A percentile compares a stretch with the other conserved stretches of the same genome.
Conservation (phyloP, 2,329 filamentous ascomycete genomes). For the Diplodia sapinea region DNA sequence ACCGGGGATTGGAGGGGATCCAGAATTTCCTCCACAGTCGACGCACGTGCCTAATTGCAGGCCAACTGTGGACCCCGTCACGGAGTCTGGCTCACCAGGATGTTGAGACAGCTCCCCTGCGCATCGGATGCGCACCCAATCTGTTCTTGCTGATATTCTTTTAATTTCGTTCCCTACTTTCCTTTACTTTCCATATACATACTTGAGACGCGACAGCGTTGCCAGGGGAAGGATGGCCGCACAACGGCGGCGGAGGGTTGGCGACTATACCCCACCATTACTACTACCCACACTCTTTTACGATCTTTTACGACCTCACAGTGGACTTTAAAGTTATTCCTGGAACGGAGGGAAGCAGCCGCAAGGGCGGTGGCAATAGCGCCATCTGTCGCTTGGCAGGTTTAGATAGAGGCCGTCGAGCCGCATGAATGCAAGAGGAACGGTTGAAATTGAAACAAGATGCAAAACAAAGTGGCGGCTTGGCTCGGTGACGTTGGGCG, state of each 20-base stretch:
- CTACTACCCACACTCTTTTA: constrained; percentile 26
- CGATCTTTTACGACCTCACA: constrained; percentile 17
- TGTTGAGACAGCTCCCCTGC: constrained; percentile 28
- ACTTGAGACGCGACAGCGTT: constrained; percentile 21
- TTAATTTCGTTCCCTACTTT: constrained; percentile 30
- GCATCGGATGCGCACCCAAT: constrained; percentile 1
- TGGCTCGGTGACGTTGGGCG: constrained; percentile 14
- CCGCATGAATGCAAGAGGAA: constrained; percentile 1
- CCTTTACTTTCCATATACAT: constrained; percentile 18
- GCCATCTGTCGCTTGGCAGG: background rate
- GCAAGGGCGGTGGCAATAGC: background rate
- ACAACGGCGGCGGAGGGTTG: constrained; percentile 9
- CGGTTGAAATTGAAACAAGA: constrained; percentile 21
- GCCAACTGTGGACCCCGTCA: constrained; percentile 5
- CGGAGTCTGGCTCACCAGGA: constrained; percentile 27
- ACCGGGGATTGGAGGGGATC: constrained; percentile 17
- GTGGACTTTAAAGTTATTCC: constrained; percentile 6
- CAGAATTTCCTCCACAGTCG: constrained; percentile 12
- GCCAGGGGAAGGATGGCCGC: constrained; percentile 3
- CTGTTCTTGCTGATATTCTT: constrained; percentile 28
- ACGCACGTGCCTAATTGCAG: constrained; percentile 22
- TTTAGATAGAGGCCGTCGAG: constrained; percentile 11
- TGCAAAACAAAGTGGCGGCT: constrained; percentile 20
- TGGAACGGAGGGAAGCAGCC: background rate
- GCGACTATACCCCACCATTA: constrained; percentile 22